A percentile compares a stretch with the other conserved stretches of the same genome.
Conservation (phyloP, 1,284 basidiomycete species). For the Microbotryum intermedium region DNA sequence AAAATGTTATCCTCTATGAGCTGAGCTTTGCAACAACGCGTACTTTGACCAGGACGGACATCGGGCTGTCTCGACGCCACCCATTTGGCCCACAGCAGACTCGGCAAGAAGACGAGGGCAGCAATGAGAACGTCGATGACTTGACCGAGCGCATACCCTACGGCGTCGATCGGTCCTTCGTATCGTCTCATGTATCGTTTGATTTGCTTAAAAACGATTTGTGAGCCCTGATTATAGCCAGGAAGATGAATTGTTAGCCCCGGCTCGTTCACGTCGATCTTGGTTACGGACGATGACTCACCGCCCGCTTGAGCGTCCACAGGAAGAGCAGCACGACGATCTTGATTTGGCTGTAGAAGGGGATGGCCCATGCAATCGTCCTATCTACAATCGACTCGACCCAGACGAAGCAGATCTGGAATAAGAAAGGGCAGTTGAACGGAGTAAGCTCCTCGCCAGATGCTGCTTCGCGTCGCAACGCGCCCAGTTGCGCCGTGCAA, state of each 20-base stretch:
- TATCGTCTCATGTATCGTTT: conserved; percentile 14
- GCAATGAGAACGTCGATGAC: conserved; percentile 7
- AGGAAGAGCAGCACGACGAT: conserved; percentile 5
- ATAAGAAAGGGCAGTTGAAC: no score
- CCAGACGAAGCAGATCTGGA: conserved; percentile 6
- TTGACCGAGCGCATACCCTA: conserved; percentile 14
- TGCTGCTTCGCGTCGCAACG: no score
- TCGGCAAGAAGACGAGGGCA: conserved; percentile 5
- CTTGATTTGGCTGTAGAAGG: conserved; percentile 22
- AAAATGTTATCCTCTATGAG: no score
- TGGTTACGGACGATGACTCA: not conserved
- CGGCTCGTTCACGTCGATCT: not conserved
- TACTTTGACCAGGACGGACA: not conserved
- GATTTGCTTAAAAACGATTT: conserved; percentile 20
- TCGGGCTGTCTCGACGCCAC: not conserved
- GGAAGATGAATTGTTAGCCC: not conserved
- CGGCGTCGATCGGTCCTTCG: conserved; percentile 20
- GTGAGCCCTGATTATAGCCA: conserved; percentile 13
- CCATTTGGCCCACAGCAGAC: not conserved
- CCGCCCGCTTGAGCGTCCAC: conserved; percentile 6
- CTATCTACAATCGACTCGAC: conserved; percentile 12
- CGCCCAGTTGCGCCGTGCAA: no score
- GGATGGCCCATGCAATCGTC: conserved; percentile 6
- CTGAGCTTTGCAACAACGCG: not conserved
- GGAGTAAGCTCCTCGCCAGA: no score